Percentiles rank a stretch among this genome's conserved stretches.
These are phyloP conservation scores for Wallacemonas rigidus DNA, from an alignment of 208 protist genomes.

Conservation along the genomic window DNA sequence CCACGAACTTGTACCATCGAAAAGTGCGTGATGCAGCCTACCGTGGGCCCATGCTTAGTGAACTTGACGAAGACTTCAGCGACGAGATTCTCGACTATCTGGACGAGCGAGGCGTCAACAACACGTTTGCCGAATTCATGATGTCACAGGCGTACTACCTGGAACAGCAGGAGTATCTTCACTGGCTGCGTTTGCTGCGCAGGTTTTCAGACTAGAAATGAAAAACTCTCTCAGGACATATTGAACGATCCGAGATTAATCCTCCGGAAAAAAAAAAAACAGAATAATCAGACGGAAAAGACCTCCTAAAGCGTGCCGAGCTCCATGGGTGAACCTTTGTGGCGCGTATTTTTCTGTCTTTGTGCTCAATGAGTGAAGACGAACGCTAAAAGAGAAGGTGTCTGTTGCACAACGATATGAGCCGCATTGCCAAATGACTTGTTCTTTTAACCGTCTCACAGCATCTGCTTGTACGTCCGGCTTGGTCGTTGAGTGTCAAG, in stretches of 20 bases:
- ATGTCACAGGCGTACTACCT: constrained; percentile 81
- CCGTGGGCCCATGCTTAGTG: constrained; percentile 80
- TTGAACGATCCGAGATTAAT: neutral
- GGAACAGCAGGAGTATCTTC: constrained; percentile 84
- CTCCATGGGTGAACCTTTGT: too few species aligned
- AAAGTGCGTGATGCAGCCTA: constrained; percentile 44
- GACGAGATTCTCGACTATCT: constrained; percentile 89
- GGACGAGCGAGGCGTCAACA: constrained; percentile 85
- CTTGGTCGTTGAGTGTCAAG: too few species aligned
- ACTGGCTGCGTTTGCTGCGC: constrained; percentile 72
- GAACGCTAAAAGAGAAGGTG: too few species aligned
- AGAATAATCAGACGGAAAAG: neutral
- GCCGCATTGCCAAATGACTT: too few species aligned
- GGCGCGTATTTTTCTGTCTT: too few species aligned
- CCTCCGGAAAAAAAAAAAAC: neutral
- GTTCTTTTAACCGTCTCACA: too few species aligned
- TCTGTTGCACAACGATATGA: too few species aligned
- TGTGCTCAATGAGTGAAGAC: too few species aligned
- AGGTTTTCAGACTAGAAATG: constrained; percentile 58
- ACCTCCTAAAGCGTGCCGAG: too few species aligned
- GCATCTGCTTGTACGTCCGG: too few species aligned
- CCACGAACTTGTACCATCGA: constrained; percentile 30
- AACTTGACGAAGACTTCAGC: constrained; percentile 86
- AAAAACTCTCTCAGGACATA: neutral
- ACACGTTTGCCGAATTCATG: constrained; percentile 88